Evolutionary conservation across 495 filamentous ascomycete genomes (phyloP).

Genomic region (Friedmanniomyces simplex): DNA sequence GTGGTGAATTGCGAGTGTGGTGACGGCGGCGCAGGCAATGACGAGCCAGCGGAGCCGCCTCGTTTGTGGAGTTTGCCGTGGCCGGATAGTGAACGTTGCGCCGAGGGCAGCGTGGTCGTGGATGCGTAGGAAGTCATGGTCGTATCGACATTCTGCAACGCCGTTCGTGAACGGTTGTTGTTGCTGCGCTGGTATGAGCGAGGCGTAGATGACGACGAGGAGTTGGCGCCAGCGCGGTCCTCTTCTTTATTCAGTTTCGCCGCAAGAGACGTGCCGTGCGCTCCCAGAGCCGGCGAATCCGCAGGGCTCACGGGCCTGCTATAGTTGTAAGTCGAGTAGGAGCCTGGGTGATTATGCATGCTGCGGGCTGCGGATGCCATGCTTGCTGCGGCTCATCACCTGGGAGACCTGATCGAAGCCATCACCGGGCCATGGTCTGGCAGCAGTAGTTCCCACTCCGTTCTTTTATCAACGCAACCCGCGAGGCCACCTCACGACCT

Average conservation of each 20-base stretch:
- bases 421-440: neutral
- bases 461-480: neutral
- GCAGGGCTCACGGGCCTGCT: neutral
- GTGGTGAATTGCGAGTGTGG: conserved; percentile 26
- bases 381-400: neutral
- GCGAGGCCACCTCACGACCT: neutral
- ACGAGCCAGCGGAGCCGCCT: conserved; percentile 26
- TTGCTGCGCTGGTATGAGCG: neutral
- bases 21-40: conserved; percentile 19
- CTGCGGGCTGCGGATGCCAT: neutral
- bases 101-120: neutral
- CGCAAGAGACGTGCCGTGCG: neutral
- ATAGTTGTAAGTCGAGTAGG: neutral
- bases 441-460: neutral
- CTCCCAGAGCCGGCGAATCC: neutral
- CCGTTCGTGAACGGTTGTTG: neutral
- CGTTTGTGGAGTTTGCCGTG: conserved; percentile 33
- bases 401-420: neutral
- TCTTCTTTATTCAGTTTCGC: neutral
- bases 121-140: conserved; percentile 7
- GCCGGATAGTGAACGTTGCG: neutral
- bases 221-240: neutral
- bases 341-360: neutral
- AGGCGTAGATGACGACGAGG: neutral
- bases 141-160: neutral